Conservation (phyloP, 1,284 basidiomycete genomes). For the Gomphus bonarii region DNA sequence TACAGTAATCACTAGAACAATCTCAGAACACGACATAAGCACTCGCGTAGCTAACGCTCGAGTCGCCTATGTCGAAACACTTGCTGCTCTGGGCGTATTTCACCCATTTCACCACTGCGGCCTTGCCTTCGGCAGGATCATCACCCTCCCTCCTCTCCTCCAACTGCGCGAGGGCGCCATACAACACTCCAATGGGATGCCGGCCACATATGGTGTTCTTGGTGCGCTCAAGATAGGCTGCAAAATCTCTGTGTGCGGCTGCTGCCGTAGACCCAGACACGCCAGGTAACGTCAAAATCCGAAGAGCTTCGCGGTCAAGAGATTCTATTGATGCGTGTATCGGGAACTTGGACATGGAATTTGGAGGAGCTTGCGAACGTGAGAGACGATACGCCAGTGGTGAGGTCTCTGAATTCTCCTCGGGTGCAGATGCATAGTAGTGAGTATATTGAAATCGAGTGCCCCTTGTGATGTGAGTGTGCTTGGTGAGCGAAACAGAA, state of each 20-base stretch:
- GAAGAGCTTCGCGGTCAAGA: conserved; percentile 75
- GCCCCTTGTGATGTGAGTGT: conserved; percentile 49
- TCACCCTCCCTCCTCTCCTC: conserved; percentile 28
- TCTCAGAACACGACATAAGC: conserved; percentile 58
- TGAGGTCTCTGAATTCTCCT: conserved; percentile 31
- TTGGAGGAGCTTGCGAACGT: conserved; percentile 27
- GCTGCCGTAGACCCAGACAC: conserved; percentile 31
- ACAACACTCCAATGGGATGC: conserved; percentile 88
- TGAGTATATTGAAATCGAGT: conserved; percentile 83
- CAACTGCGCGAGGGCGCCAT: conserved; percentile 63
- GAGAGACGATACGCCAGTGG: conserved; percentile 40
- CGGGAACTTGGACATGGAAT: conserved; percentile 33
- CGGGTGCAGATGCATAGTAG: conserved; percentile 69
- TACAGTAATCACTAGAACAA: background rate
- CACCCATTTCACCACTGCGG: conserved; percentile 60
- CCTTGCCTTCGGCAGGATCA: conserved; percentile 14
- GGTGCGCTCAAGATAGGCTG: conserved; percentile 68
- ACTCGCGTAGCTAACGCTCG: conserved; percentile 93
- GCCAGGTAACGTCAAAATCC: conserved; percentile 50
- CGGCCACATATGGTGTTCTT: conserved; percentile 97
- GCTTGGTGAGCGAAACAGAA: background rate
- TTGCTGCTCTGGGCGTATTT: conserved; percentile 87
- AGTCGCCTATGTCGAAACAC: conserved; percentile 61
- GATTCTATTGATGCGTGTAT: conserved; percentile 65
- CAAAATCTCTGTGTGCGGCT: conserved; percentile 55